Evolutionary conservation across 2,329 filamentous ascomycete genomes (phyloP).

Genomic region (Fusarium solani-melongenae): DNA sequence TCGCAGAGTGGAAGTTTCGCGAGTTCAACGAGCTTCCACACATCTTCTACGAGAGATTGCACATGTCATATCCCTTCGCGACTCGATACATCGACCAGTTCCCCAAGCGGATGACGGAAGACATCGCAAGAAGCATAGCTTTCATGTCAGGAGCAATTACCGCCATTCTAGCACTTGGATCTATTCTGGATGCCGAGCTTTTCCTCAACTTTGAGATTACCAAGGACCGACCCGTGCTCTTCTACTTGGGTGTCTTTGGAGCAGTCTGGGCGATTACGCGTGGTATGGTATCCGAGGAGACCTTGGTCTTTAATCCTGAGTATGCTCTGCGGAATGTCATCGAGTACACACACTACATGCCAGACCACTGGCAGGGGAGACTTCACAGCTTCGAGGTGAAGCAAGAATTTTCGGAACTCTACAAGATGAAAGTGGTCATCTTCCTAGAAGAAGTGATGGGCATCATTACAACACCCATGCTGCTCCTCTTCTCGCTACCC

Average conservation of each 20-base stretch:
- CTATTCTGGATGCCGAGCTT: slow-evolving; percentile 88
- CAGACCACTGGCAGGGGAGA: slow-evolving; percentile 86
- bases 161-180: slow-evolving; percentile 84
- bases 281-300: slow-evolving; percentile 87
- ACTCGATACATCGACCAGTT: slow-evolving; percentile 95
- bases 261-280: slow-evolving; percentile 86
- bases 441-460: slow-evolving; percentile 93
- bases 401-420: slow-evolving; percentile 87
- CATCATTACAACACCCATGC: slow-evolving; percentile 90
- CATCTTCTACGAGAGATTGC: slow-evolving; percentile 87
- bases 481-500: slow-evolving; percentile 87
- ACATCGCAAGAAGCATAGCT: slow-evolving; percentile 83
- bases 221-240: slow-evolving; percentile 86
- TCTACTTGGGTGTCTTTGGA: slow-evolving; percentile 87
- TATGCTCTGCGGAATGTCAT: slow-evolving; percentile 90
- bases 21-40: slow-evolving; percentile 98
- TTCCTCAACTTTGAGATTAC: slow-evolving; percentile 95
- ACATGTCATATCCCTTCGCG: slow-evolving; percentile 95
- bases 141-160: slow-evolving; percentile 90
- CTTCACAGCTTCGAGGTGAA: slow-evolving; percentile 96
- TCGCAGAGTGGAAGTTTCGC: slow-evolving; percentile 97
- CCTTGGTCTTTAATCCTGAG: slow-evolving; percentile 90
- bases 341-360: slow-evolving; percentile 91
- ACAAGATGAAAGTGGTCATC: slow-evolving; percentile 91
- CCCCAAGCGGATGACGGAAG: slow-evolving; percentile 92